Evolutionary conservation across 805 yeast genomes (phyloP), one percentile per base, ranked within the genome.

Genomic region (Torulaspora gathmanii): DNA sequence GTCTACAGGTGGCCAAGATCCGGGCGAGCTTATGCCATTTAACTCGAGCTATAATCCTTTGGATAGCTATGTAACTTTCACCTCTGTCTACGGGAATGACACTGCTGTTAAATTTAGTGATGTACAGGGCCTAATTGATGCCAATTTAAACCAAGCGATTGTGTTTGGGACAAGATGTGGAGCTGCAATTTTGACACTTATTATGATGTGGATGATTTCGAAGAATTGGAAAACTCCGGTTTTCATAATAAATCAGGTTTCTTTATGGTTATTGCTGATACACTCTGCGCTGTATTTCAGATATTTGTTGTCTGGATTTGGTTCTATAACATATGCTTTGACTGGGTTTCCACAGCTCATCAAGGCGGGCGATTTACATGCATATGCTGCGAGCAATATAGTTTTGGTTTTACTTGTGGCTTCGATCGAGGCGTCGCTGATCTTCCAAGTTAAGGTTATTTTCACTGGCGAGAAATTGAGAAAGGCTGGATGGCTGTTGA

Each of bases 391-490:
- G 2, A 69, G 87, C 0, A 77, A 80, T 54, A 71, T 79, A 3
- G 64, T 85, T 46, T 81, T 81, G 51, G 71, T 81, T 4, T 49
- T 88, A 10, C 65, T 88, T 35, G 73, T 86, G 15, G 66, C 73
- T 0, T 68, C 78, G 8, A 77, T 90, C 43, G 85, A 87, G 61
- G 50, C 69, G 0, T 82, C 93, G 0, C 65, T 91, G 57, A 71
- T 81, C 1, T 79, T 79, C 58, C 98, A 91, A 67, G 77, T 85
- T 7, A 74, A 71, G 50, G 76, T 83, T 26, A 80, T 93, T 40
- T 86, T 86, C 68, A 72, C 76, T 45, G 70, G 77, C n/a, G 78
- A 81, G 15, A 72, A 72, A n/a, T 67, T 74, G 25, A 70, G 67
- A 33, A 63, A 55, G 22, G 47, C 76, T 28, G 77, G 81, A 1